Conservation (phyloP, 2,329 filamentous ascomycete genomes). For the Dendryphion nanum region DNA sequence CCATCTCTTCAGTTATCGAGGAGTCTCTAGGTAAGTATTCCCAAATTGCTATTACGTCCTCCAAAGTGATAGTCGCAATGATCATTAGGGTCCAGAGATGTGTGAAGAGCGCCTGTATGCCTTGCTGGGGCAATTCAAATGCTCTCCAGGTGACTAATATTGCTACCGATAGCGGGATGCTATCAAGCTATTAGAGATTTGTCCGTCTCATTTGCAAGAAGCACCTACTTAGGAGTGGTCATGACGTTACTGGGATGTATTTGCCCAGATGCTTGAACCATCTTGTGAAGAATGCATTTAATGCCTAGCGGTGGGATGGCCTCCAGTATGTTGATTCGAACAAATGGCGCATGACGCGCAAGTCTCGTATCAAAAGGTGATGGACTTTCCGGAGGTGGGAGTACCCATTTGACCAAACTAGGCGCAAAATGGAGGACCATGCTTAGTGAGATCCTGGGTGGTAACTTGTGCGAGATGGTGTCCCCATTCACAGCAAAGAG, state of each 20-base stretch:
- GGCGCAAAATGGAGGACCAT: slow-evolving; percentile 22
- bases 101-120: background rate
- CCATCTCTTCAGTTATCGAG: no score
- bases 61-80: no score
- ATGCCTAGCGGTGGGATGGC: slow-evolving; percentile 12
- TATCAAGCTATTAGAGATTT: no score
- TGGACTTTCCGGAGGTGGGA: slow-evolving; percentile 9
- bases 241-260: background rate
- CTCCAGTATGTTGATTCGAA: slow-evolving; percentile 19
- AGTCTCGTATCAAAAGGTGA: background rate
- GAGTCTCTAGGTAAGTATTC: no score
- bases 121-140: background rate
- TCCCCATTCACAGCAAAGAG: slow-evolving; percentile 18
- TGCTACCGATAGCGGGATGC: slow-evolving; percentile 2
- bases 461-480: slow-evolving; percentile 11
- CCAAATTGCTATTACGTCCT: no score
- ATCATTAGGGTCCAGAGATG: background rate
- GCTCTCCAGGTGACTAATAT: background rate
- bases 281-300: slow-evolving; percentile 15
- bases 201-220: no score
- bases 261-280: slow-evolving; percentile 16
- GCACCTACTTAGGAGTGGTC: no score
- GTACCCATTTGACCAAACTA: slow-evolving; percentile 14
- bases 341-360: slow-evolving; percentile 2
- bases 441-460: slow-evolving; percentile 16